Conservation (phyloP, 768 basidiomycete genomes). For the Amanita pallidorosea region DNA sequence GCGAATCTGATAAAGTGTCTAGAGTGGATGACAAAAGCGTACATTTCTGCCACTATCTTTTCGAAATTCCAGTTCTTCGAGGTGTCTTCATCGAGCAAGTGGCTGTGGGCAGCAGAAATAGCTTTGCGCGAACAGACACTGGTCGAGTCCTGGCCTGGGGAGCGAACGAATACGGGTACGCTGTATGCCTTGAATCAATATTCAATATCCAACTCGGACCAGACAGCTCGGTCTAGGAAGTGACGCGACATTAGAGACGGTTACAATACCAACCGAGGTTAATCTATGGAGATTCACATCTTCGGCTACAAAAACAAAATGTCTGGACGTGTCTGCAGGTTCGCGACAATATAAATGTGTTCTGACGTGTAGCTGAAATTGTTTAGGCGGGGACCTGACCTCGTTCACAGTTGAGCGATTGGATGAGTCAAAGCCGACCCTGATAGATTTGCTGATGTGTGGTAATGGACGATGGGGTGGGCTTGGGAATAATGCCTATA, state of each 20-base stretch:
- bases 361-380: neutral
- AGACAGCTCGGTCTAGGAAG: slow-evolving; percentile 78
- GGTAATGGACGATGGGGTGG: slow-evolving; percentile 83
- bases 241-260: slow-evolving; percentile 48
- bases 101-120: slow-evolving; percentile 61
- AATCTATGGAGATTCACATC: slow-evolving; percentile 53
- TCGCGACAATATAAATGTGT: slow-evolving; percentile 7
- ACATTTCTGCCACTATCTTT: slow-evolving; percentile 57
- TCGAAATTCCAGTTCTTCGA: slow-evolving; percentile 66
- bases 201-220: slow-evolving; percentile 4
- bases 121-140: slow-evolving; percentile 54
- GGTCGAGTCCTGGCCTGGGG: slow-evolving; percentile 85
- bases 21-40: slow-evolving; percentile 32
- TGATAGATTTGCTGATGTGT: slow-evolving; percentile 50
- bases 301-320: slow-evolving; percentile 40
- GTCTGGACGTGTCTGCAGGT: slow-evolving; percentile 60
- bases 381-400: slow-evolving; percentile 61
- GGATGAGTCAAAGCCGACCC: slow-evolving; percentile 14
- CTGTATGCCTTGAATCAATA: neutral
- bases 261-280: slow-evolving; percentile 80
- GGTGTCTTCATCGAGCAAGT: slow-evolving; percentile 58
- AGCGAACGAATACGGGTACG: slow-evolving; percentile 77
- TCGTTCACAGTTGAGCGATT: slow-evolving; percentile 63
- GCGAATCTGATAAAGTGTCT: slow-evolving; percentile 20
- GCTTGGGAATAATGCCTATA: slow-evolving; percentile 57